Base-by-base conservation (phyloP, 768 basidiomycete genomes). In the Tylopilus sp. region DNA sequence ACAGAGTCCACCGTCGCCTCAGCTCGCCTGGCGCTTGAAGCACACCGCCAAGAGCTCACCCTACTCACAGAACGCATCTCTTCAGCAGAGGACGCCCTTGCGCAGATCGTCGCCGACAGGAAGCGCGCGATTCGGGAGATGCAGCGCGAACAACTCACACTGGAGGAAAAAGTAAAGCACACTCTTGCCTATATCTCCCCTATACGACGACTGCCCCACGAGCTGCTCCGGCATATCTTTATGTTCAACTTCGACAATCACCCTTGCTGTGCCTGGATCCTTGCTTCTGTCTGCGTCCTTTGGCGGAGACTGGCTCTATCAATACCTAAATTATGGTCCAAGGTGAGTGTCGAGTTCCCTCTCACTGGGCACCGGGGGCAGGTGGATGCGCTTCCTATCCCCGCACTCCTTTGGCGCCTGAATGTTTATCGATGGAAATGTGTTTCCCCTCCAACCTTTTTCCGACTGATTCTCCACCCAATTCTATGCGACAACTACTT, bases 281-380 rank as follows among this genome's bases (percentile, higher is more conserved):
- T 90, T 38, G 76, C 86, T 4, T 78, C 85, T 0, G 86, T 90
- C 4, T 88, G 81, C 56, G 63, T 75, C 7, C 70, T 77, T 15
- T 91, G 88, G 88, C 74, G 88, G 47, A 72, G 76, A 45, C 72
- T 87, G 38, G 79, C 79, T 3, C 69, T 90, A 26, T 72, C 76
- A 20, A 86, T 86, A 67, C 88, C 88, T 5, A 75, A 60, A 38
- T 67, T 91, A 39, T 91, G 88, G 88, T 86, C 86, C 43, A 89
- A 86, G 76, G 87, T 88, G 60, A 70, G 77, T 73, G 4, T 20
- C 53, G 18, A 38, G 50, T 55, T 33, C 43, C 33, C 38, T 48
- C 30, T 30, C 17, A n/a, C 1, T 17, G 5, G 21, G 31, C 44
- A 38, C 42, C 33, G 26, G 30, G 41, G 25, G n/a, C n/a, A n/a